These are phyloP conservation scores for Magnolia officinalis DNA, from an alignment of 164 flowering plant genomes.

Conservation along the genomic window DNA sequence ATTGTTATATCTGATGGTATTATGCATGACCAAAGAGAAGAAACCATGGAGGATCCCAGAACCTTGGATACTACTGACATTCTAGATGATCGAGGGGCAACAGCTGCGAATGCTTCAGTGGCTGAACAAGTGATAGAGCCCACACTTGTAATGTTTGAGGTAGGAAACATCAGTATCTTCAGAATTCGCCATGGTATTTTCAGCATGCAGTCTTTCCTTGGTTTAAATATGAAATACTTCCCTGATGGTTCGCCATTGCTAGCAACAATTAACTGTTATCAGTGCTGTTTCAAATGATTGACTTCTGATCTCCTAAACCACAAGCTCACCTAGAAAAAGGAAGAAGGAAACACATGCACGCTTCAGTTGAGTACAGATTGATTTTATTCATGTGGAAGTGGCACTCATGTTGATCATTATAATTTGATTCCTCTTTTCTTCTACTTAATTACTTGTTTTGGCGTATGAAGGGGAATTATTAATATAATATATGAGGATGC, in stretches of 20 bases:
- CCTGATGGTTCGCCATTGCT: not conserved
- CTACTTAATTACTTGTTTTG: too few species aligned
- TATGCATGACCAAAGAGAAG: slow-evolving; percentile 42
- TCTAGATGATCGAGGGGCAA: slow-evolving; percentile 46
- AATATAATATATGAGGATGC: too few species aligned
- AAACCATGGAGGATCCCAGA: slow-evolving; percentile 35
- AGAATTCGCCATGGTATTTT: not conserved
- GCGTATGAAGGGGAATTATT: too few species aligned
- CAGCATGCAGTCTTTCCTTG: not conserved
- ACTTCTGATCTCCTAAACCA: not conserved
- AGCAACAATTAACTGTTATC: not conserved
- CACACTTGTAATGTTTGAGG: slow-evolving; percentile 96
- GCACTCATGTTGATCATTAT: too few species aligned
- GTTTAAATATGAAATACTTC: not conserved
- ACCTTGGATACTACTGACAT: slow-evolving; percentile 27
- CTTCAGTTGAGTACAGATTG: too few species aligned
- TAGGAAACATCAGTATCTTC: slow-evolving; percentile 20
- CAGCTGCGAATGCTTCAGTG: slow-evolving; percentile 63
- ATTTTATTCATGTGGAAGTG: too few species aligned
- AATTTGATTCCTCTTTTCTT: too few species aligned
- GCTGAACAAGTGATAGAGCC: slow-evolving; percentile 92
- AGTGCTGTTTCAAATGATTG: not conserved
- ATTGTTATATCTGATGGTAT: slow-evolving; percentile 33
- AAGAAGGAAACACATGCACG: too few species aligned
- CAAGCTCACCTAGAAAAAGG: too few species aligned